Base-by-base conservation (phyloP, 2,329 filamentous ascomycete species). In the Grosmannia huntii region DNA sequence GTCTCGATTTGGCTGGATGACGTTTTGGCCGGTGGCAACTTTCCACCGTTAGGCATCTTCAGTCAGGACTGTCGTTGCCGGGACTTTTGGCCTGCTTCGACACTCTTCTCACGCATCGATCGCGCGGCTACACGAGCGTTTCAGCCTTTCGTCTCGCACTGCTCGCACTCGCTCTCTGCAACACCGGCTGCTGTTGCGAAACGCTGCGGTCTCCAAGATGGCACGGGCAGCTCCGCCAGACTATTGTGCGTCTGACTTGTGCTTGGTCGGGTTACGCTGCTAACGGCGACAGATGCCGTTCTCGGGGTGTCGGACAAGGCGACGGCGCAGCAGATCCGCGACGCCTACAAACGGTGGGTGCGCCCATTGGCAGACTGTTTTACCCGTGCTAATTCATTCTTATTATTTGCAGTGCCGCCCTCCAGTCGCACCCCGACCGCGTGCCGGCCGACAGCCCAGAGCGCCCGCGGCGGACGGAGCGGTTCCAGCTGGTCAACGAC, bases 391-490 rank as follows among this genome's bases (percentile, higher is more conserved):
- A 56, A 36, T n/a, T 11, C 44, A n/a, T n/a, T n/a, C n/a, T n/a
- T 28, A 4, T 16, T 11, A 16, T 36, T 5, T n/a, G 2, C 67
- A 90, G 87, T 68, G 88, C 89, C 66, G 92, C 92, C 5, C 77
- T 97, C 52, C 95, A 94, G 73, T 90, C 89, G 63, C 92, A 97
- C 70, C 92, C 92, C 1, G 94, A 99, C 70, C 88, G 94, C 60
- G 90, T 99, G 48, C 80, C 90, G 31, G 75, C 81, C 63, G 84
- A 90, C 72, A 92, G 90, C 5, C 89, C 91, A 44, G 90, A 97
- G 65, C 89, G 92, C 62, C 72, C 83, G 25, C 72, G 81, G 14
- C 87, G 91, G 67, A 99, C 94, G 6, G 88, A 87, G 59, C 68
- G 66, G 60, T 73, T 75, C 67, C 69, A 75, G 63, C 70, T 76